Evolutionary conservation across 1,284 basidiomycete species (phyloP).

Genomic region (Apiotrichum laibachii): DNA sequence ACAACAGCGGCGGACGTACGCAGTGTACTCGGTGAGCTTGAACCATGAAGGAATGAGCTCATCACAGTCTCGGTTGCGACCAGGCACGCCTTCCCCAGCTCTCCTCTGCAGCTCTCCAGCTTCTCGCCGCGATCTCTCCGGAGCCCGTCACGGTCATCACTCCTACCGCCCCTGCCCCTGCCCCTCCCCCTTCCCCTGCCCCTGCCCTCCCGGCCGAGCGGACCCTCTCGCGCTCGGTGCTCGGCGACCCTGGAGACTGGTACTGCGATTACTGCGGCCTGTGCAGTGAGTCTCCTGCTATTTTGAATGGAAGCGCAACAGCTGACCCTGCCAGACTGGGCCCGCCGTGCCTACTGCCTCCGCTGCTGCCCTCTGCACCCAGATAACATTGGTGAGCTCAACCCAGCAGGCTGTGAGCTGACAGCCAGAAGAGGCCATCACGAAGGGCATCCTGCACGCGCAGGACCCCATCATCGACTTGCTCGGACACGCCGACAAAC

Average conservation of each 20-base stretch:
- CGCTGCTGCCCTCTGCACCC: conserved; percentile 20
- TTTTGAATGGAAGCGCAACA: too few relatives aligned
- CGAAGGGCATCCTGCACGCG: conserved; percentile 11
- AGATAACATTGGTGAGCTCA: conserved; percentile 11
- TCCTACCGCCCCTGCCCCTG: not conserved
- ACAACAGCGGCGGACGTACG: conserved; percentile 4
- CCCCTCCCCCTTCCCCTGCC: conserved; percentile 6
- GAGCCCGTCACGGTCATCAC: not conserved
- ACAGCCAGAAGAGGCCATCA: conserved; percentile 14
- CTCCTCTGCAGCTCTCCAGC: too few relatives aligned
- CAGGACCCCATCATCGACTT: conserved; percentile 16
- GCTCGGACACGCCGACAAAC: conserved; percentile 6
- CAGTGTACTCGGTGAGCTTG: conserved; percentile 8
- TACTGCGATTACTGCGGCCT: conserved; percentile 19
- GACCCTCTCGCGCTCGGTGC: conserved; percentile 2
- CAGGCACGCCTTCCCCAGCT: too few relatives aligned
- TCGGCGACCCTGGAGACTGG: conserved; percentile 21
- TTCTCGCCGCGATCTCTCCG: too few relatives aligned
- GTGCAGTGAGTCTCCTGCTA: conserved; percentile 10
- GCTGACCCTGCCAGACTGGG: conserved; percentile 14
- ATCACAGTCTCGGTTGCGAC: too few relatives aligned
- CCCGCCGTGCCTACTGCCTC: conserved; percentile 14
- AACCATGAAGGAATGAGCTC: not conserved
- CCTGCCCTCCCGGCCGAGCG: not conserved
- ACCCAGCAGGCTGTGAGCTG: not conserved